A percentile compares a stretch with the other conserved stretches of the same genome.
These are phyloP conservation scores for Trematosphaeria pertusa DNA, from an alignment of 2,329 filamentous ascomycete species.

Conservation along the genomic window DNA sequence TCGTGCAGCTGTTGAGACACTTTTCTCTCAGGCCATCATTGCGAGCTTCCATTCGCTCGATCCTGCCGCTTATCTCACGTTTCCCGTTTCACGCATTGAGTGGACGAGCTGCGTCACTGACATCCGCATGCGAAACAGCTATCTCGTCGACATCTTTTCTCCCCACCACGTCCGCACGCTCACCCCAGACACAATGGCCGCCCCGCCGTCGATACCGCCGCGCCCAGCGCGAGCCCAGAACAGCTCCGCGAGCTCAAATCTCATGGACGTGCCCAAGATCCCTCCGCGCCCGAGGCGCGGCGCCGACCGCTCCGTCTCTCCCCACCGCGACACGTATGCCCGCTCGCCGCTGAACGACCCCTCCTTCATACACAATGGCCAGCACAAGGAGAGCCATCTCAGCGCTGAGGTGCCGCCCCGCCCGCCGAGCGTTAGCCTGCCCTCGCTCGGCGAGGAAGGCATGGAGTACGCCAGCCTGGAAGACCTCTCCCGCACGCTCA, in stretches of 20 bases:
- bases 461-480: slow-evolving; percentile 79
- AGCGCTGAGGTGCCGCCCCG: slow-evolving; percentile 59
- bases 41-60: slow-evolving; percentile 17
- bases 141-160: slow-evolving; percentile 11
- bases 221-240: slow-evolving; percentile 65
- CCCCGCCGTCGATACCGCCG: slow-evolving; percentile 64
- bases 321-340: slow-evolving; percentile 78
- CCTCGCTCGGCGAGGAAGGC: slow-evolving; percentile 88
- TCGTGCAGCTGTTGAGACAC: slow-evolving; percentile 24
- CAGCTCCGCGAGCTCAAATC: slow-evolving; percentile 48
- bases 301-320: slow-evolving; percentile 77
- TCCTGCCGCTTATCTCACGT: slow-evolving; percentile 32
- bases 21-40: slow-evolving; percentile 14
- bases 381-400: slow-evolving; percentile 43
- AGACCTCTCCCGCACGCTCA: slow-evolving; percentile 43
- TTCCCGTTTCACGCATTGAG: slow-evolving; percentile 25
- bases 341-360: slow-evolving; percentile 85
- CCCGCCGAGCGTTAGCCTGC: slow-evolving; percentile 79
- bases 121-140: slow-evolving; percentile 21
- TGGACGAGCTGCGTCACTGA: slow-evolving; percentile 28
- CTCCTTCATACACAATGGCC: slow-evolving; percentile 56
- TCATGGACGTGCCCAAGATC: slow-evolving; percentile 70
- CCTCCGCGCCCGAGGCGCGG: slow-evolving; percentile 77
- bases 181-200: slow-evolving; percentile 52
- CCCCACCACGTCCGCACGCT: slow-evolving; percentile 20